A percentile compares a stretch with the other conserved stretches of the same genome.
Conservation (phyloP, 2,329 filamentous ascomycete species). For the Clarireedia paspali region DNA sequence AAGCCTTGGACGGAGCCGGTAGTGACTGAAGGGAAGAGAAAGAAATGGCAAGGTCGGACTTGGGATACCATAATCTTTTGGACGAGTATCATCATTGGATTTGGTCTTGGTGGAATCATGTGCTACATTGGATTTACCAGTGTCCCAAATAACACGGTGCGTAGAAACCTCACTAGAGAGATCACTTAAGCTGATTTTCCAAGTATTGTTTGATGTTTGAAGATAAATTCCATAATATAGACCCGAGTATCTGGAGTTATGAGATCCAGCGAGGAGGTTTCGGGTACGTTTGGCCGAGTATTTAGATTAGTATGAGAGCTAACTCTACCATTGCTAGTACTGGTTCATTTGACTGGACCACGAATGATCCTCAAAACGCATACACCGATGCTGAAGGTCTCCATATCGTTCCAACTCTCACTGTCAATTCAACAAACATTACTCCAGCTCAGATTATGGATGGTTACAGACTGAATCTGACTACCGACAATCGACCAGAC, state of each 20-base stretch:
- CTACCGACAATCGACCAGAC: constrained; percentile 22
- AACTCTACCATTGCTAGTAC: constrained; percentile 24
- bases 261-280: constrained; percentile 32
- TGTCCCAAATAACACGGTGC: constrained; percentile 9
- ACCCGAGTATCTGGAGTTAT: constrained; percentile 37
- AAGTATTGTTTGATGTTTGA: constrained; percentile 42
- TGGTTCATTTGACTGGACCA: constrained; percentile 49
- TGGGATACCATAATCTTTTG: constrained; percentile 11
- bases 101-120: constrained; percentile 10
- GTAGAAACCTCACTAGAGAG: not conserved
- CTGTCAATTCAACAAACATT: constrained; percentile 34
- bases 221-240: constrained; percentile 38
- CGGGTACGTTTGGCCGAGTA: not conserved
- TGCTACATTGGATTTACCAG: constrained; percentile 7
- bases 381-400: constrained; percentile 42
- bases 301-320: too few species aligned
- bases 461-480: constrained; percentile 39
- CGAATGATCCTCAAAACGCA: constrained; percentile 38
- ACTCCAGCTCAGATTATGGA: constrained; percentile 33
- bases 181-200: constrained; percentile 15
- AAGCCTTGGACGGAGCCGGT: constrained; percentile 12
- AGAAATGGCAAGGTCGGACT: constrained; percentile 9
- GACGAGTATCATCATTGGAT: constrained; percentile 3
- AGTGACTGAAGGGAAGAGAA: constrained; percentile 3
- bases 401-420: constrained; percentile 48